Conservation (phyloP, 768 basidiomycete species). For the Boletus eberwhitei region DNA sequence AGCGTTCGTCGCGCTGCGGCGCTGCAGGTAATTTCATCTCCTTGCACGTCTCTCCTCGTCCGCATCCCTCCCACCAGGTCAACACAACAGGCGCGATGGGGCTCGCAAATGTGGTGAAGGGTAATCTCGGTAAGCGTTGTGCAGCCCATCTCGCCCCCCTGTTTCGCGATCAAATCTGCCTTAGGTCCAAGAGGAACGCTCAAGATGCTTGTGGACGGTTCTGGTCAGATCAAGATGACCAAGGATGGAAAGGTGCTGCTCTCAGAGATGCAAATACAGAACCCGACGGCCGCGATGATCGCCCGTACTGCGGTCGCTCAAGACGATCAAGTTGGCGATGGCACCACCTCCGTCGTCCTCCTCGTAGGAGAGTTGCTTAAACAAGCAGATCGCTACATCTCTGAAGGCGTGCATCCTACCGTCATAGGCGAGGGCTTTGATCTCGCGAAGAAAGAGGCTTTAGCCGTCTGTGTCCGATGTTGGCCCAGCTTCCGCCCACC, state of each 20-base stretch:
- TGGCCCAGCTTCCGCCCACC: conserved; percentile 7
- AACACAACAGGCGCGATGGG: conserved; percentile 95
- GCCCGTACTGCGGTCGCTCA: conserved; percentile 98
- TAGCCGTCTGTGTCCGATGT: conserved; percentile 56
- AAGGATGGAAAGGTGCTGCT: conserved; percentile 98
- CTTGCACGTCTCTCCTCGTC: conserved; percentile 17
- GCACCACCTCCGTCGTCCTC: conserved; percentile 95
- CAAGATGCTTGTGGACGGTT: conserved; percentile 99
- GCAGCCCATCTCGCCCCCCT: conserved; percentile 11
- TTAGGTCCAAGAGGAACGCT: conserved; percentile 93
- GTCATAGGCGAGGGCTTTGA: conserved; percentile 96
- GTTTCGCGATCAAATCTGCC: conserved; percentile 24
- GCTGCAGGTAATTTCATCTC: conserved; percentile 62
- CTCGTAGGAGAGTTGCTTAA: conserved; percentile 94
- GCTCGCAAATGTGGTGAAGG: conserved; percentile 94
- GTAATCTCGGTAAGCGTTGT: conserved; percentile 78
- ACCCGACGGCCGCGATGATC: conserved; percentile 99
- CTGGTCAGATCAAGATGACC: conserved; percentile 99
- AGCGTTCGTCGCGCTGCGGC: conserved; percentile 87
- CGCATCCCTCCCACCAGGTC: conserved; percentile 50
- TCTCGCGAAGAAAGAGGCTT: conserved; percentile 93
- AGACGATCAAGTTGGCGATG: conserved; percentile 99
- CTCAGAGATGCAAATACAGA: conserved; percentile 99
- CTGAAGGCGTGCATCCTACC: conserved; percentile 97
- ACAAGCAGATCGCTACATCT: conserved; percentile 96